A percentile compares a stretch with the other conserved stretches of the same genome.
phyloP scores from a whole-genome alignment of 805 yeast genomes.

The Candida railenensis region DNA sequence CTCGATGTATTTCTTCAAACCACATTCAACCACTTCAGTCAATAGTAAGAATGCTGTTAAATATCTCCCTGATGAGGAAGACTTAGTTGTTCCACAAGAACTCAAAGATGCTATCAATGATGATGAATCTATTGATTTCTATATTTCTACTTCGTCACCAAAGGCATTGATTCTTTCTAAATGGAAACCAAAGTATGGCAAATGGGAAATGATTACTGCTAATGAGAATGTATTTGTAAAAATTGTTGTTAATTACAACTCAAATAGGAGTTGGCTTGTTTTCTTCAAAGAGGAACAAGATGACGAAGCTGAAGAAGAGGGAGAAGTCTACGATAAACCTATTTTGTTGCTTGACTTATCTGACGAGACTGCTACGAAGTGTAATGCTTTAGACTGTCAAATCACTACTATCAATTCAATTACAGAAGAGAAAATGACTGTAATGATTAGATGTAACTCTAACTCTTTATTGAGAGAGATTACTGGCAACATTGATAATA shows the following conservation, averaged over 20 bases:
- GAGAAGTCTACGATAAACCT: conserved; percentile 35
- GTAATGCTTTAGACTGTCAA: conserved; percentile 41
- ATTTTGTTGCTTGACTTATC: conserved; percentile 32
- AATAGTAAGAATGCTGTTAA: conserved; percentile 5
- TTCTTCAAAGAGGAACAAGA: conserved; percentile 41
- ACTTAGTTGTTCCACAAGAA: conserved; percentile 31
- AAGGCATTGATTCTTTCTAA: conserved; percentile 39
- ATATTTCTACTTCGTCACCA: conserved; percentile 31
- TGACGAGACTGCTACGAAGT: conserved; percentile 23
- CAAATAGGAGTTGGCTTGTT: conserved; percentile 35
- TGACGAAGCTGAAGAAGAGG: conserved; percentile 13
- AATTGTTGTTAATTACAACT: conserved; percentile 37
- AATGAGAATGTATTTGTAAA: conserved; percentile 36
- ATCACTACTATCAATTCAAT: conserved; percentile 31
- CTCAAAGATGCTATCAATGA: conserved; percentile 38
- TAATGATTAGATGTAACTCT: conserved; percentile 34
- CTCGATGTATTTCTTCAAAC: conserved; percentile 39
- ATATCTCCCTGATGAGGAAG: conserved; percentile 12
- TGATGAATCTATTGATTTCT: conserved; percentile 37
- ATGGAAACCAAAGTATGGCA: conserved; percentile 42
- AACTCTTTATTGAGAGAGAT: conserved; percentile 25
- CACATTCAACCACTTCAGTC: conserved; percentile 12
- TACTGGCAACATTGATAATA: conserved; percentile 24
- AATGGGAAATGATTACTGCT: conserved; percentile 44
- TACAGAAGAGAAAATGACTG: conserved; percentile 23